phyloP scores from a whole-genome alignment of 1,139 yeast species.

The Blastobotrys serpentis region DNA sequence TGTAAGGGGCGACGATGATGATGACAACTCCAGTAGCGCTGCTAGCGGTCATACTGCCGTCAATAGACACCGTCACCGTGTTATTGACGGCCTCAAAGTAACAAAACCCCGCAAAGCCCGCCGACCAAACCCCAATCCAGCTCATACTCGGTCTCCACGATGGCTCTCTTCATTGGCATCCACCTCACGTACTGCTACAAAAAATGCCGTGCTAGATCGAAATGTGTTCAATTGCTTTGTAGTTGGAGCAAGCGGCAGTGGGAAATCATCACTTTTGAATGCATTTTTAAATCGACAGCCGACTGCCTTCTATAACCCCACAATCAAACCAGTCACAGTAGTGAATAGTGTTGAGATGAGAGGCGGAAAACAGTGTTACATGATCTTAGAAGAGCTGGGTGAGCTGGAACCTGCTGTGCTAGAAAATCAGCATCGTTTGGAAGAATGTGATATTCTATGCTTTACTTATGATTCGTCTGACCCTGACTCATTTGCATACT shows the following conservation, averaged over 20 bases:
- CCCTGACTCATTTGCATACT: slow-evolving; percentile 86
- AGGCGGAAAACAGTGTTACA: slow-evolving; percentile 93
- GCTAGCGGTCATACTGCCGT: neutral
- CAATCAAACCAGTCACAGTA: slow-evolving; percentile 74
- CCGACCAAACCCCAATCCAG: slow-evolving; percentile 51
- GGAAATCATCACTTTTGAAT: slow-evolving; percentile 76
- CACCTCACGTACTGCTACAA: slow-evolving; percentile 3
- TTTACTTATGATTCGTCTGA: slow-evolving; percentile 90
- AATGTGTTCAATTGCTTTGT: slow-evolving; percentile 89
- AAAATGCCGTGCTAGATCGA: slow-evolving; percentile 65
- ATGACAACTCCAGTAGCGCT: slow-evolving; percentile 26
- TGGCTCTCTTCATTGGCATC: slow-evolving; percentile 2
- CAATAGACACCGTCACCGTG: slow-evolving; percentile 30
- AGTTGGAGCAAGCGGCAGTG: slow-evolving; percentile 81
- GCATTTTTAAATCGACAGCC: slow-evolving; percentile 76
- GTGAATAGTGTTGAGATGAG: slow-evolving; percentile 92
- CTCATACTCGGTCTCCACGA: slow-evolving; percentile 6
- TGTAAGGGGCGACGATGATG: slow-evolving; percentile 24
- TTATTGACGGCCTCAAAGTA: slow-evolving; percentile 66
- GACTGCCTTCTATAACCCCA: slow-evolving; percentile 65
- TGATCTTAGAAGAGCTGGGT: slow-evolving; percentile 86
- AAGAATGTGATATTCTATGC: slow-evolving; percentile 88
- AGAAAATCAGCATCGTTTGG: slow-evolving; percentile 66
- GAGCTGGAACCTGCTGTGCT: slow-evolving; percentile 81
- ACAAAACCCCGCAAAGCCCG: slow-evolving; percentile 73